A percentile compares a stretch with the other conserved stretches of the same genome.
These are phyloP conservation scores for Penicillium pancosmium DNA, from an alignment of 495 filamentous ascomycete genomes.

Conservation along the genomic window DNA sequence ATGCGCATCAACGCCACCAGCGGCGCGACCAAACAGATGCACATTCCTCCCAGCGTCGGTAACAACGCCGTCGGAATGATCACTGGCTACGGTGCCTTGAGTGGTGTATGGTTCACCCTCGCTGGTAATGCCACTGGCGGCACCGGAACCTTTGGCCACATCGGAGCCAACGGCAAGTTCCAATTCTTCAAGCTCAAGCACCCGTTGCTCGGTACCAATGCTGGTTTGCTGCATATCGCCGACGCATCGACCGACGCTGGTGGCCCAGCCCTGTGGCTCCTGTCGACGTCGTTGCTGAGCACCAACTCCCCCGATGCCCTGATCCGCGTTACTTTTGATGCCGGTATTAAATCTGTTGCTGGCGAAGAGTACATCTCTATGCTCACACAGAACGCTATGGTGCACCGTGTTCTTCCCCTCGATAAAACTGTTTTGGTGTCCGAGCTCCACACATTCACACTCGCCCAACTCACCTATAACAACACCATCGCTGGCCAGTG, in stretches of 20 bases:
- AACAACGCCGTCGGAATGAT: constrained; percentile 32
- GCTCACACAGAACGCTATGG: constrained; percentile 20
- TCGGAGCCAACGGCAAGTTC: constrained; percentile 22
- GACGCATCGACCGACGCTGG: constrained; percentile 22
- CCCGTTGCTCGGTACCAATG: constrained; percentile 16
- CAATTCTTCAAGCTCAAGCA: constrained; percentile 21
- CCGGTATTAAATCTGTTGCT: constrained; percentile 4
- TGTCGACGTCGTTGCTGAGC: constrained; percentile 30
- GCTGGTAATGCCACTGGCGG: constrained; percentile 26
- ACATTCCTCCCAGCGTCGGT: constrained; percentile 24
- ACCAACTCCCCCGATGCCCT: constrained; percentile 25
- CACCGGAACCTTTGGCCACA: constrained; percentile 30
- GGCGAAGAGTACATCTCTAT: constrained; percentile 20
- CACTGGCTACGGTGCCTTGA: constrained; percentile 16
- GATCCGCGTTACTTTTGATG: constrained; percentile 25
- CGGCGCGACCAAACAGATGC: constrained; percentile 23
- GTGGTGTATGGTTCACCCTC: constrained; percentile 27
- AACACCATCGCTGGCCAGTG: constrained; percentile 21
- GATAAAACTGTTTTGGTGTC: constrained; percentile 15
- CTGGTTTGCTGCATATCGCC: constrained; percentile 24
- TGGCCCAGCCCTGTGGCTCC: constrained; percentile 25
- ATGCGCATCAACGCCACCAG: constrained; percentile 27
- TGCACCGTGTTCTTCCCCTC: constrained; percentile 17
- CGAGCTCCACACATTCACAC: constrained; percentile 19
- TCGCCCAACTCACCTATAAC: constrained; percentile 20